A percentile compares a stretch with the other conserved stretches of the same genome.
phyloP scores from a whole-genome alignment of 164 flowering plant genomes.

The Cinnamomum micranthum region DNA sequence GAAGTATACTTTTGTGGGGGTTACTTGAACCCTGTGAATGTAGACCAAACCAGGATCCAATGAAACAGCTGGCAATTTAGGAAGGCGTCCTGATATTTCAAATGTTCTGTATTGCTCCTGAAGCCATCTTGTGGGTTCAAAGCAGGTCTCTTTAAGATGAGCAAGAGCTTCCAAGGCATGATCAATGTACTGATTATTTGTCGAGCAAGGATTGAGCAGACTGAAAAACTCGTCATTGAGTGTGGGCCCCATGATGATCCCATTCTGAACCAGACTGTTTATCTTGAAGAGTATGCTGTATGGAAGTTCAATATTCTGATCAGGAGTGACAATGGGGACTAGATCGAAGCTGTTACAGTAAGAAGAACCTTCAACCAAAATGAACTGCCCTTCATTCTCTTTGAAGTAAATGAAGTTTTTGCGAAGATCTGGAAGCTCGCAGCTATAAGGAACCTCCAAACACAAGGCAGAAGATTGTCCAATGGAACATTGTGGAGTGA shows the following conservation, averaged over 20 bases:
- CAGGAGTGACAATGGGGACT: slow-evolving; percentile 64
- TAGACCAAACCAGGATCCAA: slow-evolving; percentile 68
- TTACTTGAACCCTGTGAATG: slow-evolving; percentile 66
- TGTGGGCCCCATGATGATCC: slow-evolving; percentile 62
- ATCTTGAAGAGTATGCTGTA: slow-evolving; percentile 58
- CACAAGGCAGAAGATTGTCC: slow-evolving; percentile 84
- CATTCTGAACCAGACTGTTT: slow-evolving; percentile 66
- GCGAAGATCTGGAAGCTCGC: slow-evolving; percentile 42
- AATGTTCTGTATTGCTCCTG: slow-evolving; percentile 41
- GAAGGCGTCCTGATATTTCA: slow-evolving; percentile 10
- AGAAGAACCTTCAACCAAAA: slow-evolving; percentile 32
- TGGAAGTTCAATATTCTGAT: slow-evolving; percentile 40
- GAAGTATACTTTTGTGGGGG: slow-evolving; percentile 73
- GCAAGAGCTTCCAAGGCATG: slow-evolving; percentile 61
- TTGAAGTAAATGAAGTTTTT: slow-evolving; percentile 39
- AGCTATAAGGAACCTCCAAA: slow-evolving; percentile 48
- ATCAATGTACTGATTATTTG: slow-evolving; percentile 34
- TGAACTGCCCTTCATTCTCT: slow-evolving; percentile 37
- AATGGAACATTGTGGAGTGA: slow-evolving; percentile 48
- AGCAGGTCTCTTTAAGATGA: slow-evolving; percentile 64
- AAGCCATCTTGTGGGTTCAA: slow-evolving; percentile 72
- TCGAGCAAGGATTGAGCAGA: slow-evolving; percentile 46
- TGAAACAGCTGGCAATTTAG: slow-evolving; percentile 34
- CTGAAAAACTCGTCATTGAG: slow-evolving; percentile 47
- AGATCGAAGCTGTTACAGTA: slow-evolving; percentile 39